Percentiles rank a stretch among this genome's conserved stretches.
These are phyloP conservation scores for Pythium periplocum DNA, from an alignment of 352 stramenopile genomes.

Conservation along the genomic window DNA sequence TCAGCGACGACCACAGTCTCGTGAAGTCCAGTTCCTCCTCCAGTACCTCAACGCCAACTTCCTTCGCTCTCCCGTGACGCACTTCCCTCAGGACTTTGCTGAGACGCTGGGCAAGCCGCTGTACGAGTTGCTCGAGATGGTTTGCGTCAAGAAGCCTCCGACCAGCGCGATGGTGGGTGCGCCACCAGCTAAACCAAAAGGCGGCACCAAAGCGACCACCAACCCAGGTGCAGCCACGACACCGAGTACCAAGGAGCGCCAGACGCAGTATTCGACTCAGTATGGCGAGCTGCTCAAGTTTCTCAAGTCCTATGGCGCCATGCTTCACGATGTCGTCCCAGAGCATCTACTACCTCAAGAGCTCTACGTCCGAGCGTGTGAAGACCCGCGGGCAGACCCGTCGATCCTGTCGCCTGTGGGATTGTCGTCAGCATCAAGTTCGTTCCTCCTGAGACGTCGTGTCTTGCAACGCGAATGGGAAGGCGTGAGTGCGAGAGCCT, in stretches of 20 bases:
- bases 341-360: constrained; percentile 76
- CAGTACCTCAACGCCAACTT: constrained; percentile 87
- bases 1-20: constrained; percentile 3
- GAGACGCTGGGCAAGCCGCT: constrained; percentile 67
- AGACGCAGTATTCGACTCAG: constrained; percentile 53
- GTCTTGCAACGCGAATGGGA: constrained; percentile 57
- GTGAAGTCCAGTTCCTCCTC: constrained; percentile 62
- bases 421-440: not conserved
- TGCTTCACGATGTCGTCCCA: constrained; percentile 84
- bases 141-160: constrained; percentile 85
- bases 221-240: constrained; percentile 1
- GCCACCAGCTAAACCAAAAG: constrained; percentile 11
- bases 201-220: not conserved
- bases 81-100: constrained; percentile 79
- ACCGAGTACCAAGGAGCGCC: constrained; percentile 53
- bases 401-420: constrained; percentile 37
- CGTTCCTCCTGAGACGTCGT: constrained; percentile 46
- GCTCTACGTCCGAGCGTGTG: constrained; percentile 77
- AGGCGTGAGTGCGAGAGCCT: constrained; percentile 43
- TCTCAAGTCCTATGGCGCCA: constrained; percentile 88
- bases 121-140: constrained; percentile 88
- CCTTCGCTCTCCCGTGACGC: constrained; percentile 45
- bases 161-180: constrained; percentile 19
- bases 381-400: constrained; percentile 47
- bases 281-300: constrained; percentile 88